Percentiles rank a stretch among this genome's conserved stretches.
Conservation (phyloP, 2,329 filamentous ascomycete species). For the Chlorencoelia australis region DNA sequence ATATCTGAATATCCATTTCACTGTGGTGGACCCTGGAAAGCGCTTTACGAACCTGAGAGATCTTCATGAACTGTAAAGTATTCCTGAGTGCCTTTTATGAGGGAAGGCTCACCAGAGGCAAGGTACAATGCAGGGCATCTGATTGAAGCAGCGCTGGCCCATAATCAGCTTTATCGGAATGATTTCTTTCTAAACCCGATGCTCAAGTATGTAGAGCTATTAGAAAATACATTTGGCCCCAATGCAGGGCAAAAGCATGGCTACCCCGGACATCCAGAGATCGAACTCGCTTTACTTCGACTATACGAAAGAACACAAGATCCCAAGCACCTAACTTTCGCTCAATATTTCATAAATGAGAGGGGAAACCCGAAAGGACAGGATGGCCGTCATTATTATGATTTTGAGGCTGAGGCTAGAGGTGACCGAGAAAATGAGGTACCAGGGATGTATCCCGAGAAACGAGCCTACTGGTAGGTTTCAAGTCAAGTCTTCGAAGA, state of each 20-base stretch:
- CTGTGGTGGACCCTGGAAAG: conserved; percentile 44
- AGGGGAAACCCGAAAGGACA: conserved; percentile 42
- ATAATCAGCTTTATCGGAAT: conserved; percentile 42
- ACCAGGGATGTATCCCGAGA: conserved; percentile 37
- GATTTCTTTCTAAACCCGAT: conserved; percentile 41
- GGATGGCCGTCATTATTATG: conserved; percentile 42
- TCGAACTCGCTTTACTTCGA: conserved; percentile 39
- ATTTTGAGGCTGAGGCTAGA: conserved; percentile 40
- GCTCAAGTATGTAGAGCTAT: conserved; percentile 42
- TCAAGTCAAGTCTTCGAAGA: no score
- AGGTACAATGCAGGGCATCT: conserved; percentile 52
- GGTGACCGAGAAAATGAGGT: conserved; percentile 39
- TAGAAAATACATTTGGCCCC: conserved; percentile 42
- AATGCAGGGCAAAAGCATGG: conserved; percentile 40
- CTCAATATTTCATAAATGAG: conserved; percentile 46
- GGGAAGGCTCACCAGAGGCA: not conserved
- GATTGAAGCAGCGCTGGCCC: conserved; percentile 49
- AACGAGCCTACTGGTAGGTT: conserved; percentile 30
- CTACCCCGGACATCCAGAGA: conserved; percentile 51
- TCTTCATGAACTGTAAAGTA: conserved; percentile 45
- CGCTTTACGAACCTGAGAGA: conserved; percentile 50
- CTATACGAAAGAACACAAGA: conserved; percentile 33
- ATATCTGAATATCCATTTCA: conserved; percentile 54
- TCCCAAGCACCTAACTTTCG: conserved; percentile 35
- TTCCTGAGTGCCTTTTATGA: conserved; percentile 12